These are phyloP conservation scores for Salvia miltiorrhiza DNA, from an alignment of 257 asterid genomes.

Conservation along the genomic window DNA sequence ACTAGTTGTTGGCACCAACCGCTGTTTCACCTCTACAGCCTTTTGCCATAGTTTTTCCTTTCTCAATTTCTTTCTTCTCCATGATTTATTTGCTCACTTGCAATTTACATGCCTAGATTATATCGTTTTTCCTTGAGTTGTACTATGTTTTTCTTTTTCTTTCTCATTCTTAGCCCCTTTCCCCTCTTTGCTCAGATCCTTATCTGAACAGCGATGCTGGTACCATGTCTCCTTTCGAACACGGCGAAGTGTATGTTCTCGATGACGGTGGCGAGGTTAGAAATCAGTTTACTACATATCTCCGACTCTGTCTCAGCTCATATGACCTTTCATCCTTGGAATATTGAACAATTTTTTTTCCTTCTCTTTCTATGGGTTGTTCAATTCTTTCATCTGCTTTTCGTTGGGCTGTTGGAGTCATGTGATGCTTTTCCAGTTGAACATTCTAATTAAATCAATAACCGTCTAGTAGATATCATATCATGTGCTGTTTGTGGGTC, in stretches of 20 bases:
- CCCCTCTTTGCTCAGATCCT: conserved; percentile 59
- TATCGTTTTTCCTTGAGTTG: neutral
- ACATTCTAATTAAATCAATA: neutral
- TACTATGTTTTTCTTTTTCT: neutral
- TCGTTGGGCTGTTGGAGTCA: conserved; percentile 3
- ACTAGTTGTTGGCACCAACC: neutral
- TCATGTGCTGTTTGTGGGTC: neutral
- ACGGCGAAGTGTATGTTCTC: conserved; percentile 89
- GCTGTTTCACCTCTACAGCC: too few species aligned
- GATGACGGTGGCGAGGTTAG: conserved; percentile 99
- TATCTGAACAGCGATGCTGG: conserved; percentile 94
- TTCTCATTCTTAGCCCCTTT: neutral
- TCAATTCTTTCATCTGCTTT: neutral
- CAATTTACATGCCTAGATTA: neutral
- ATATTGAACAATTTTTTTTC: neutral
- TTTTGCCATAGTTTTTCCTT: neutral
- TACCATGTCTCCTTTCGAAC: conserved; percentile 97
- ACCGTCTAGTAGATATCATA: neutral
- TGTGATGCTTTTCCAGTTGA: neutral
- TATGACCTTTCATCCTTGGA: neutral
- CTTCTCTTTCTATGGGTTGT: neutral
- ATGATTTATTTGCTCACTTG: neutral
- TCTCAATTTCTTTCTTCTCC: neutral
- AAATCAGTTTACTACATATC: neutral
- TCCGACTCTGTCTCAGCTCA: neutral